phyloP scores from a whole-genome alignment of 2,329 filamentous ascomycete genomes.

The Fulvia fulva region DNA sequence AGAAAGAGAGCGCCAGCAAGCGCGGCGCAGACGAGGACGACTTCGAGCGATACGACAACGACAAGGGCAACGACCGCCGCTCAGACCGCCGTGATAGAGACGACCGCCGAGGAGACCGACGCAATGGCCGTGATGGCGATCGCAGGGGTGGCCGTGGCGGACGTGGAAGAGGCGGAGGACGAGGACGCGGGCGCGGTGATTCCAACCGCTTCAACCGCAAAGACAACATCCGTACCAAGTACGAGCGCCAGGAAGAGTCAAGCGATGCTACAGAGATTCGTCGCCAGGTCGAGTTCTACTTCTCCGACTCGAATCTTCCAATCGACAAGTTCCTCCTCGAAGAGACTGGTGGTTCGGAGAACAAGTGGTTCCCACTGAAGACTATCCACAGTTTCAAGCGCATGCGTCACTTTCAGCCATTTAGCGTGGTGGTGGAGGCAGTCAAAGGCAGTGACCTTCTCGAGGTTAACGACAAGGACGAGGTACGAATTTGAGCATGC shows the following conservation, averaged over 20 bases:
- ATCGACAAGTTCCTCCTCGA: conserved; percentile 84
- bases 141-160: conserved; percentile 15
- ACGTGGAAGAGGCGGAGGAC: conserved; percentile 12
- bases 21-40: conserved; percentile 8
- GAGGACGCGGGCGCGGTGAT: conserved; percentile 7
- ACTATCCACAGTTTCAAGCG: conserved; percentile 85
- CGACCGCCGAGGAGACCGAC: conserved; percentile 7
- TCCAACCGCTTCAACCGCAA: conserved; percentile 7
- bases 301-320: conserved; percentile 84
- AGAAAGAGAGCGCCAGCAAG: conserved; percentile 17
- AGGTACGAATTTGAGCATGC: too few relatives aligned
- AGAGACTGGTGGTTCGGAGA: conserved; percentile 70
- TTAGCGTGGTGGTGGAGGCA: conserved; percentile 75
- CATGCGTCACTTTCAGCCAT: conserved; percentile 92
- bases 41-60: conserved; percentile 5
- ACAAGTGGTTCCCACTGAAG: conserved; percentile 75
- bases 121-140: conserved; percentile 8
- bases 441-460: conserved; percentile 73
- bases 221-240: conserved; percentile 26
- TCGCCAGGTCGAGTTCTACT: conserved; percentile 95
- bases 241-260: conserved; percentile 58
- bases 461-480: conserved; percentile 66
- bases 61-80: conserved; percentile 12
- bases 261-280: conserved; percentile 78
- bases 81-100: conserved; percentile 13